A percentile compares a stretch with the other conserved stretches of the same genome.
phyloP scores from a whole-genome alignment of 1,284 basidiomycete genomes.

The Serendipita sp. region DNA sequence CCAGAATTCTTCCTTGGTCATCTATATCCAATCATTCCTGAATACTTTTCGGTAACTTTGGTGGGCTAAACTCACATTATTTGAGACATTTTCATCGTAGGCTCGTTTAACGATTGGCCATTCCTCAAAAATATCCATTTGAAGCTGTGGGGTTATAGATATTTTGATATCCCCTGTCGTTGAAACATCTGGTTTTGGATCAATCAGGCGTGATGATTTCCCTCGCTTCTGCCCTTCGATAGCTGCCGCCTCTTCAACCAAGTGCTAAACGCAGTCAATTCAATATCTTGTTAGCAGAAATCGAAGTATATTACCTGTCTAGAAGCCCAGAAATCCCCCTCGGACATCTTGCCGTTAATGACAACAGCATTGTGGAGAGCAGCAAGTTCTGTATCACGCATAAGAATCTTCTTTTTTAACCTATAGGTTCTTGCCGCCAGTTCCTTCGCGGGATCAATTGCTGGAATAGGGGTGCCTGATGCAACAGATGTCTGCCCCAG shows the following conservation, averaged over 20 bases:
- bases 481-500: slow-evolving; percentile 19
- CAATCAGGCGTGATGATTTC: slow-evolving; percentile 73
- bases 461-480: slow-evolving; percentile 19
- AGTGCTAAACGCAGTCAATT: slow-evolving; percentile 31
- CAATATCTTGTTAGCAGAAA: neutral
- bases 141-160: slow-evolving; percentile 81
- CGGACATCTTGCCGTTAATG: slow-evolving; percentile 68
- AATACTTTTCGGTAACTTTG: slow-evolving; percentile 10
- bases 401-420: slow-evolving; percentile 64
- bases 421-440: slow-evolving; percentile 45
- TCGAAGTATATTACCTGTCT: slow-evolving; percentile 49
- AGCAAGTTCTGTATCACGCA: slow-evolving; percentile 61
- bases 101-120: slow-evolving; percentile 89
- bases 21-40: slow-evolving; percentile 28
- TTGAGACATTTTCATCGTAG: slow-evolving; percentile 85
- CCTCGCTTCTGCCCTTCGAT: slow-evolving; percentile 66
- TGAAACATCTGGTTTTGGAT: slow-evolving; percentile 72
- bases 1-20: slow-evolving; percentile 90
- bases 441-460: slow-evolving; percentile 24
- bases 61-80: slow-evolving; percentile 36
- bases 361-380: slow-evolving; percentile 76
- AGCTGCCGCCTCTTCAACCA: slow-evolving; percentile 49
- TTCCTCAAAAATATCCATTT: slow-evolving; percentile 94
- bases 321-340: slow-evolving; percentile 91
- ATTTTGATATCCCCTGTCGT: slow-evolving; percentile 77